Evolutionary conservation across 2,329 filamentous ascomycete species (phyloP).

Genomic region (Pseudogymnoascus sp.): DNA sequence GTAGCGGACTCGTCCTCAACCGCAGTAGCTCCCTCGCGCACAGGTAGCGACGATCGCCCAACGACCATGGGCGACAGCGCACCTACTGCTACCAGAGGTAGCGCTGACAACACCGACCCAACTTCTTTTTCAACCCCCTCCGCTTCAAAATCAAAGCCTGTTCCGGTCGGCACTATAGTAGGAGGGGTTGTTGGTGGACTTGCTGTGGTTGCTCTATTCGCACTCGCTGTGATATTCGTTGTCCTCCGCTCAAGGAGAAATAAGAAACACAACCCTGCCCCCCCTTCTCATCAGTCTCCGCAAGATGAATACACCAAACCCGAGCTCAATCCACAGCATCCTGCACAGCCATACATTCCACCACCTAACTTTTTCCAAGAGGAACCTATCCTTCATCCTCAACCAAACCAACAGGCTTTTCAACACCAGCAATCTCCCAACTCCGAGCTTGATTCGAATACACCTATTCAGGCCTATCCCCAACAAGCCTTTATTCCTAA

Average conservation of each 20-base stretch:
- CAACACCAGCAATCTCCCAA: neutral
- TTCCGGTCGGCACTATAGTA: neutral
- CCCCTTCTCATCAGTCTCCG: neutral
- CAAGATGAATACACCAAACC: neutral
- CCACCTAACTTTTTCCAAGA: neutral
- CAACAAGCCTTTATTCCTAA: neutral
- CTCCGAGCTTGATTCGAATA: neutral
- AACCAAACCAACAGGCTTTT: neutral
- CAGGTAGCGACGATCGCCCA: neutral
- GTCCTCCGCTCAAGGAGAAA: neutral
- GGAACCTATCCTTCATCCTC: neutral
- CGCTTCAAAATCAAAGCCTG: neutral
- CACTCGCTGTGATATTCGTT: neutral
- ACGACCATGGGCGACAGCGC: neutral
- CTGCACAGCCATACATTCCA: neutral
- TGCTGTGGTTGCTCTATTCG: neutral
- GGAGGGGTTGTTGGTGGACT: neutral
- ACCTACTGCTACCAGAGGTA: neutral
- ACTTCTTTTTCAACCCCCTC: neutral
- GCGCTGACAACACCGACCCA: neutral
- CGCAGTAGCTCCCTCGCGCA: neutral
- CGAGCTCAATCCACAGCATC: neutral
- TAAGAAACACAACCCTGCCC: neutral
- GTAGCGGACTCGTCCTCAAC: neutral
- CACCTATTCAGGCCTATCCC: neutral